These are phyloP conservation scores for Leccinum brunneo-olivaceum DNA, from an alignment of 1,284 basidiomycete species.

Conservation along the genomic window DNA sequence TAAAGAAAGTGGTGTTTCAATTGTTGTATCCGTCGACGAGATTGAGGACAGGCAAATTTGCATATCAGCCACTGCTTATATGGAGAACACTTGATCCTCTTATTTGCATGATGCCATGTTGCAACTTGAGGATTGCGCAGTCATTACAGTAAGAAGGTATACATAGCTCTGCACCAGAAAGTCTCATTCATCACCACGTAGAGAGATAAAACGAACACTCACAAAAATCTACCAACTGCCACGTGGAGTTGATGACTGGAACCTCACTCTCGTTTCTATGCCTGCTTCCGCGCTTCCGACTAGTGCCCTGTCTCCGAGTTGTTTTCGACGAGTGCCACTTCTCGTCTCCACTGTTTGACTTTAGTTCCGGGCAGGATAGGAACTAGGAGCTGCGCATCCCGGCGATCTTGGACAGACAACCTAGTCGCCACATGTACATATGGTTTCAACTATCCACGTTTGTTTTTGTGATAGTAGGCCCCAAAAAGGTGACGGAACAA, in stretches of 20 bases:
- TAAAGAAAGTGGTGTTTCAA: background rate
- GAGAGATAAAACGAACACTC: background rate
- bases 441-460: constrained; percentile 36
- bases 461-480: background rate
- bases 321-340: constrained; percentile 2
- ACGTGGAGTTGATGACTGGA: background rate
- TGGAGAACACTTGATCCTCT: no score
- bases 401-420: constrained; percentile 19
- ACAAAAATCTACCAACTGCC: constrained; percentile 6
- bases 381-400: constrained; percentile 23
- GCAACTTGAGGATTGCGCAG: background rate
- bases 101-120: background rate
- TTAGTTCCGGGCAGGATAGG: constrained; percentile 23
- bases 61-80: no score
- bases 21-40: background rate
- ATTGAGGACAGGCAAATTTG: background rate
- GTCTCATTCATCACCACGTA: background rate
- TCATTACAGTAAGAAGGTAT: constrained; percentile 2
- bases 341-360: constrained; percentile 25
- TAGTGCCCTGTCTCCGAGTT: background rate
- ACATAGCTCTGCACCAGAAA: background rate
- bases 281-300: background rate
- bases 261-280: background rate
- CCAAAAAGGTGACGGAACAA: background rate
- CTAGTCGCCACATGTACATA: constrained; percentile 34